phyloP scores from a whole-genome alignment of 768 basidiomycete genomes.

The Mycena rebaudengoi region DNA sequence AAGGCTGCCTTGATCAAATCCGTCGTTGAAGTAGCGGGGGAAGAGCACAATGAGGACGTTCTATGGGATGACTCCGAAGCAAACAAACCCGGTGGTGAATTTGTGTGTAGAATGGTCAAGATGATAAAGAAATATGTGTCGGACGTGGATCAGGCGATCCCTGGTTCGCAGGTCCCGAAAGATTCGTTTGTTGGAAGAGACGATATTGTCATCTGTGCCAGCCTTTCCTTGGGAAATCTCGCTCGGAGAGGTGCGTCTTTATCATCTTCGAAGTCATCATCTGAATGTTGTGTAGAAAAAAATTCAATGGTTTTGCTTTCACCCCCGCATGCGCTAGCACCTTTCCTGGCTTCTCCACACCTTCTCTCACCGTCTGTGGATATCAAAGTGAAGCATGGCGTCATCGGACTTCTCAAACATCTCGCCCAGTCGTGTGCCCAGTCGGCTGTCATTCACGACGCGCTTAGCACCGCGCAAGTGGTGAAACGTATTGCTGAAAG shows the following conservation, averaged over 20 bases:
- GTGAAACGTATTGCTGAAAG: constrained; percentile 69
- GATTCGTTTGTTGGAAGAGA: constrained; percentile 54
- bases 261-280: neutral
- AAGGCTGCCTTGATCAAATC: constrained; percentile 89
- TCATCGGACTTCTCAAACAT: constrained; percentile 88
- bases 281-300: constrained; percentile 51
- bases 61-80: constrained; percentile 76
- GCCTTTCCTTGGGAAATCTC: constrained; percentile 84
- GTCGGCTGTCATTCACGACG: constrained; percentile 62
- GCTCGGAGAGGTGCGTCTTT: constrained; percentile 69
- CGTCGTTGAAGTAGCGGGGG: constrained; percentile 86
- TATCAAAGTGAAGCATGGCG: constrained; percentile 89
- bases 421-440: constrained; percentile 75
- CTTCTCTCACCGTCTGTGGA: constrained; percentile 67
- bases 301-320: constrained; percentile 69
- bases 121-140: constrained; percentile 75
- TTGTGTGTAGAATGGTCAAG: constrained; percentile 75
- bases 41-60: constrained; percentile 79
- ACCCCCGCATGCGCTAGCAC: constrained; percentile 70
- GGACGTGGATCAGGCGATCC: constrained; percentile 41
- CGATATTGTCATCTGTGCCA: constrained; percentile 86
- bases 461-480: constrained; percentile 69
- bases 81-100: constrained; percentile 68
- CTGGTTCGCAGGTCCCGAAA: constrained; percentile 34
- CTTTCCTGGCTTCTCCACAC: constrained; percentile 62